phyloP scores from a whole-genome alignment of 306 rosid genomes.

The Prunus mira region DNA sequence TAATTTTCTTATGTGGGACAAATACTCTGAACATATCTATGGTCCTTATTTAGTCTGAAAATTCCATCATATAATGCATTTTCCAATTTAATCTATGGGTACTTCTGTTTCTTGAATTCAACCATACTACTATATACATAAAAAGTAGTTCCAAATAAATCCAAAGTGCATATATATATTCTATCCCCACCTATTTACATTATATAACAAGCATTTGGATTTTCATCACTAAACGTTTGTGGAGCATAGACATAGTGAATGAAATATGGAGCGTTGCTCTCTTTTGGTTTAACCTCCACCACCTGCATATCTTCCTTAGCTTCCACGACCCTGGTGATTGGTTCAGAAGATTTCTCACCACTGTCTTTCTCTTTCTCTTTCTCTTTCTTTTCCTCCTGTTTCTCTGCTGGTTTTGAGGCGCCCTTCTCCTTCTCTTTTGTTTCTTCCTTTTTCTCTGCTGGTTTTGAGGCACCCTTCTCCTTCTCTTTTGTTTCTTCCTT shows the following conservation, averaged over 20 bases:
- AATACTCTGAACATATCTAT: too few relatives aligned
- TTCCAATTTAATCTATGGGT: too few relatives aligned
- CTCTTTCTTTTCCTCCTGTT: not conserved
- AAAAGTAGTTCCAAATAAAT: not conserved
- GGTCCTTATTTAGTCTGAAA: too few relatives aligned
- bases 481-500: slow-evolving; percentile 33
- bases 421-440: not conserved
- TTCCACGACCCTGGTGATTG: slow-evolving; percentile 26
- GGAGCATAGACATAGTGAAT: slow-evolving; percentile 82
- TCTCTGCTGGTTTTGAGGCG: too few relatives aligned
- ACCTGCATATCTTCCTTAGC: slow-evolving; percentile 17
- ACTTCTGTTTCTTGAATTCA: too few relatives aligned
- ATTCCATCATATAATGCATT: too few relatives aligned
- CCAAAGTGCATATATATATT: not conserved
- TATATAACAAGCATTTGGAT: slow-evolving; percentile 74
- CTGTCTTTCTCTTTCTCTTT: not conserved
- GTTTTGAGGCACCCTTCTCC: slow-evolving; percentile 8
- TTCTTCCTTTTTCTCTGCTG: not conserved
- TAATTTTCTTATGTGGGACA: too few relatives aligned
- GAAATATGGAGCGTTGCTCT: slow-evolving; percentile 53
- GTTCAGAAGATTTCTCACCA: slow-evolving; percentile 14
- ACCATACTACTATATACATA: not conserved
- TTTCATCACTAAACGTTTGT: slow-evolving; percentile 73
- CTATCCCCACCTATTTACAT: slow-evolving; percentile 18
- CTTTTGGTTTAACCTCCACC: slow-evolving; percentile 48